Evolutionary conservation across 2,329 filamentous ascomycete genomes (phyloP).

Genomic region (Colletotrichum costaricense): DNA sequence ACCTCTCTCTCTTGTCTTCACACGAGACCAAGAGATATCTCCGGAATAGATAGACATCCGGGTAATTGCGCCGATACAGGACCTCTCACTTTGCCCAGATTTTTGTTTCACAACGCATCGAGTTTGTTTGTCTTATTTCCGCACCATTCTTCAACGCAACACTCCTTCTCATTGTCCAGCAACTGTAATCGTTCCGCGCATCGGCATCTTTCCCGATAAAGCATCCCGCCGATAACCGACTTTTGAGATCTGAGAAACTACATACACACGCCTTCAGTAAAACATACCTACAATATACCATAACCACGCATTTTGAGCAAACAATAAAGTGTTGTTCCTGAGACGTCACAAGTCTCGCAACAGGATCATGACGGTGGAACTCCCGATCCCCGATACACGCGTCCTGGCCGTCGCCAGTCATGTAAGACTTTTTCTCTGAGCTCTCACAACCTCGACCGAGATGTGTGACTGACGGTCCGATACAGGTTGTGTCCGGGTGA

Average conservation of each 20-base stretch:
- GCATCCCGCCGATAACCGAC: constrained; percentile 12
- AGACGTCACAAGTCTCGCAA: not conserved
- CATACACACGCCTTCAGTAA: not conserved
- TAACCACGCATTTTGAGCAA: not conserved
- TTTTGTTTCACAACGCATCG: not conserved
- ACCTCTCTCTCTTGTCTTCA: not conserved
- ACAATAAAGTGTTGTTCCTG: not conserved
- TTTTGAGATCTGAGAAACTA: constrained; percentile 12
- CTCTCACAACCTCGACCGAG: not conserved
- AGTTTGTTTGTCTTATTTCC: not conserved
- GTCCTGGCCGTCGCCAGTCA: constrained; percentile 94
- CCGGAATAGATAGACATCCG: not conserved
- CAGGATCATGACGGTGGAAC: constrained; percentile 49
- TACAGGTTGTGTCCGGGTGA: constrained; percentile 58
- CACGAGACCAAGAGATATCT: not conserved
- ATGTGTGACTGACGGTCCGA: constrained; percentile 34
- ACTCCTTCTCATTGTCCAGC: not conserved
- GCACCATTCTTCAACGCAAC: not conserved
- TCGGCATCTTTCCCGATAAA: constrained; percentile 14
- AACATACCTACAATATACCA: not conserved
- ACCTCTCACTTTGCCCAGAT: not conserved
- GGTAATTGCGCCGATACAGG: constrained; percentile 1
- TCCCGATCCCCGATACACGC: constrained; percentile 66
- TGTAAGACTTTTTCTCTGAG: constrained; percentile 69
- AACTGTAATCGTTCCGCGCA: constrained; percentile 5